A percentile compares a stretch with the other conserved stretches of the same genome.
Conservation (phyloP, 139 green algal species). For the Gonium pectorale region DNA sequence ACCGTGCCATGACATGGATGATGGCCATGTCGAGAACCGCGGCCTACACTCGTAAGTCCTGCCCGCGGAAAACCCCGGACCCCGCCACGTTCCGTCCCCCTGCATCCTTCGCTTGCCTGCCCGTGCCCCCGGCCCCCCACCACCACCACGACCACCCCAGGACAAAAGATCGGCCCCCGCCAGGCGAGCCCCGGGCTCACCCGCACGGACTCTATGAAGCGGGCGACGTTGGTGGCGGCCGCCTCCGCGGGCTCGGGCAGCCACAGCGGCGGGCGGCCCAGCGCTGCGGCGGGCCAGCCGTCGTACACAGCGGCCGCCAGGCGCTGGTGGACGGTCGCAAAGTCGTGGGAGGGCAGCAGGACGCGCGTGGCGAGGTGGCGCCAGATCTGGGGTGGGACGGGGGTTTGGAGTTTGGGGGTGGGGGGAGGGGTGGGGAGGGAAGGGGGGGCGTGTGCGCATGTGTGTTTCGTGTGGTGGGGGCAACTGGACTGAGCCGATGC, state of each 20-base stretch:
- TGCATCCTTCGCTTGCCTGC: no score
- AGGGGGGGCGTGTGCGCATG: background rate
- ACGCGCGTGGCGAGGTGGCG: slow-evolving; percentile 50
- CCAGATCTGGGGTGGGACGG: slow-evolving; percentile 55
- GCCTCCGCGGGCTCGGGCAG: slow-evolving; percentile 51
- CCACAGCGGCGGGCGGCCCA: slow-evolving; percentile 76
- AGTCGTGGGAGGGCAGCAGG: slow-evolving; percentile 67
- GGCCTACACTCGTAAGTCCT: no score
- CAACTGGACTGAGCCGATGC: no score
- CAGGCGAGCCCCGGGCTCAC: background rate
- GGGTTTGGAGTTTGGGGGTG: background rate
- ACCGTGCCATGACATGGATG: no score
- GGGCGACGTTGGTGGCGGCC: slow-evolving; percentile 65
- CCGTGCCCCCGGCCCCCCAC: no score
- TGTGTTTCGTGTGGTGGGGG: no score
- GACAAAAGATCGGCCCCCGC: no score
- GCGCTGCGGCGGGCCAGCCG: slow-evolving; percentile 56
- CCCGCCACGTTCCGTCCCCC: no score
- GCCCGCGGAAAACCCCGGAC: no score
- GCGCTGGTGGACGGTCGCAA: slow-evolving; percentile 65
- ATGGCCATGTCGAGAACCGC: no score
- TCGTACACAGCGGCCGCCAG: slow-evolving; percentile 59
- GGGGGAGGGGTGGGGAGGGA: background rate
- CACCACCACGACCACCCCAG: no score
- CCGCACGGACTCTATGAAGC: slow-evolving; percentile 62